Evolutionary conservation across 1,139 yeast genomes (phyloP), one percentile per base, ranked within the genome.

Genomic region (Pichia sp.): DNA sequence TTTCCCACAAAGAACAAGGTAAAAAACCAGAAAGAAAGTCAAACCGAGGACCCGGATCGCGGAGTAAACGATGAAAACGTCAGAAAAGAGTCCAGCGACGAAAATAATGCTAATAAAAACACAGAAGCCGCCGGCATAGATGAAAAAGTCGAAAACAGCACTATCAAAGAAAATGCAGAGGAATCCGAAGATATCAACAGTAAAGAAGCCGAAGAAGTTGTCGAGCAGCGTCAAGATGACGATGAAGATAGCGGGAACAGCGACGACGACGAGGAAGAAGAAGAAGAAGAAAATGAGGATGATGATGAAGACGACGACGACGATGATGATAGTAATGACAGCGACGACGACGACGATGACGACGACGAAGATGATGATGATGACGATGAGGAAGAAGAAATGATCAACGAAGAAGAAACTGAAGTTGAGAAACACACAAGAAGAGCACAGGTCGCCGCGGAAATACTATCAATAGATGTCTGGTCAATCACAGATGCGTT

Each of bases 401-500:
- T 61, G 10, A 60, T 56, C 5, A 55, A 59, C 36, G 66, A 60
- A 18, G 66, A 60, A 23, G 80, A 75, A 55, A 67, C 74, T 3
- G 71, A 70, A 12, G 82, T 79, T 50, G 87, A 84, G 59, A 74
- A 71, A 21, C 80, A 80, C 53, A 74, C 80, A 18, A 77, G 91
- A 59, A 77, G 89, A 62, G 95, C 96, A 4, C 86, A 90, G 50
- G 79, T 91, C 57, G 93, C 96, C 3, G 88, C 96, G 1, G 99
- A 95, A 66, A 85, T 93, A 44, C 74, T 93, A 43, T 82, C 93
- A 52, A 90, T 95, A 4, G 98, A 93, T 65, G 95, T 90, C 7
- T 93, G 97, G 97, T 87, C 96, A 4, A 75, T 95, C 39, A 87
- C 96, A 4, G 96, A 93, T 61, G 84, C 96, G 0, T 84, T 93